phyloP scores from a whole-genome alignment of 148 eudicot species.

The Arctostaphylos glauca region DNA sequence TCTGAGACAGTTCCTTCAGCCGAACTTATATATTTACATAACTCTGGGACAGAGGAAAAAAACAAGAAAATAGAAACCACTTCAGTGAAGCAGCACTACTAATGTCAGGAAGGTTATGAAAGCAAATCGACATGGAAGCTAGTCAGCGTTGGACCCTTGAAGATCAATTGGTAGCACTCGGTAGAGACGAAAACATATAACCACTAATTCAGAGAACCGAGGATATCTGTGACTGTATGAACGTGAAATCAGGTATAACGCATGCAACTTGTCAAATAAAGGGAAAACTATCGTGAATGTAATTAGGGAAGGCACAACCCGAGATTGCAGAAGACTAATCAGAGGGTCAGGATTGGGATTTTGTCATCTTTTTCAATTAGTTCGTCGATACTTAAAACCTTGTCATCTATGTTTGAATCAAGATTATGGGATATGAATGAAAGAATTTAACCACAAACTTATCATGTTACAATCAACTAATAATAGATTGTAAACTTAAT shows the following conservation, averaged over 20 bases:
- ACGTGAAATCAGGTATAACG: not conserved
- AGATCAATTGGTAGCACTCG: not conserved
- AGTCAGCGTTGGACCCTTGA: not conserved
- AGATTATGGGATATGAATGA: not conserved
- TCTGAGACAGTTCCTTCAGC: conserved; percentile 40
- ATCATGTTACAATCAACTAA: not conserved
- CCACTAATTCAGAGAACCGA: not conserved
- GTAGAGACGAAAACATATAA: not conserved
- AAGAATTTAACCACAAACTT: not conserved
- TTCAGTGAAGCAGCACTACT: not conserved
- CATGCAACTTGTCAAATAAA: conserved; percentile 6
- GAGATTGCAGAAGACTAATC: not conserved
- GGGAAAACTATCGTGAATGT: not conserved
- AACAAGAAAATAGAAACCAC: not conserved
- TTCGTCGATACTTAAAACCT: too few species aligned
- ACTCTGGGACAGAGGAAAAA: conserved; percentile 42
- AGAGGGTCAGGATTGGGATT: not conserved
- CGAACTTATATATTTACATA: conserved; percentile 48
- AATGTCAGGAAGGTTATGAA: not conserved
- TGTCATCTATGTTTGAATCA: not conserved
- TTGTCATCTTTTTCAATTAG: not conserved
- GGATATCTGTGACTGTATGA: not conserved
- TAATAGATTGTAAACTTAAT: not conserved
- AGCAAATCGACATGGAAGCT: not conserved
- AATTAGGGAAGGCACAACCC: not conserved